Percentiles rank a stretch among this genome's conserved stretches.
Conservation (phyloP, 202 grass and related monocot genomes). For the Panicum virgatum region DNA sequence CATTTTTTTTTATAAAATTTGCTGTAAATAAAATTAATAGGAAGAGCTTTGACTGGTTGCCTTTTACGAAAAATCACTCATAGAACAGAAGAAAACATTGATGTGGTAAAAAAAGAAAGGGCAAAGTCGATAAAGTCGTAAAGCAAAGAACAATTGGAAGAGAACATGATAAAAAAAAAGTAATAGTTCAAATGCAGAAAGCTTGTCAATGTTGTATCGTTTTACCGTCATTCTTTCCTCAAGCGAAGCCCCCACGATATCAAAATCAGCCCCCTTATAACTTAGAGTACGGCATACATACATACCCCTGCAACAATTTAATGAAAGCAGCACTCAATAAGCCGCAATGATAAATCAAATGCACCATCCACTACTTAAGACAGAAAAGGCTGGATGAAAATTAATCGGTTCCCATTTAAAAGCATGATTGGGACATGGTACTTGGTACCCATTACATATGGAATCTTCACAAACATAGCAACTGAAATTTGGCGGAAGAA, state of each 20-base stretch:
- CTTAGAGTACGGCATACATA: constrained; percentile 97
- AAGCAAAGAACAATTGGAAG: constrained; percentile 24
- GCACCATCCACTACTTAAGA: constrained; percentile 13
- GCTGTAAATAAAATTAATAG: background rate
- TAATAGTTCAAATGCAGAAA: constrained; percentile 34
- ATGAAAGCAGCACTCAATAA: constrained; percentile 36
- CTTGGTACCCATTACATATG: constrained; percentile 16
- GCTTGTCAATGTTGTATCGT: constrained; percentile 42
- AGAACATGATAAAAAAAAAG: constrained; percentile 15
- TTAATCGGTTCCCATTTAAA: constrained; percentile 19
- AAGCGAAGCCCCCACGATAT: constrained; percentile 83
- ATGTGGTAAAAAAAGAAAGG: constrained; percentile 20
- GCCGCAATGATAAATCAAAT: constrained; percentile 31
- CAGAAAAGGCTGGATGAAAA: constrained; percentile 28
- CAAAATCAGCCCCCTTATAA: constrained; percentile 93
- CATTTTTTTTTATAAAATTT: background rate
- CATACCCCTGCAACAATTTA: constrained; percentile 81
- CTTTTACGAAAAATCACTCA: constrained; percentile 2
- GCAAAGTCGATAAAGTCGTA: background rate
- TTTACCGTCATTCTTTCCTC: constrained; percentile 99
- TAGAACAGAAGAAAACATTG: constrained; percentile 16
- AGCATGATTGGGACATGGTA: constrained; percentile 17
- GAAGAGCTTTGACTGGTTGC: background rate
- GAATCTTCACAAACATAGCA: constrained; percentile 27
- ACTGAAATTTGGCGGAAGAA: constrained; percentile 29